Evolutionary conservation across 306 rosid species (phyloP).

Genomic region (Fagus crenata): DNA sequence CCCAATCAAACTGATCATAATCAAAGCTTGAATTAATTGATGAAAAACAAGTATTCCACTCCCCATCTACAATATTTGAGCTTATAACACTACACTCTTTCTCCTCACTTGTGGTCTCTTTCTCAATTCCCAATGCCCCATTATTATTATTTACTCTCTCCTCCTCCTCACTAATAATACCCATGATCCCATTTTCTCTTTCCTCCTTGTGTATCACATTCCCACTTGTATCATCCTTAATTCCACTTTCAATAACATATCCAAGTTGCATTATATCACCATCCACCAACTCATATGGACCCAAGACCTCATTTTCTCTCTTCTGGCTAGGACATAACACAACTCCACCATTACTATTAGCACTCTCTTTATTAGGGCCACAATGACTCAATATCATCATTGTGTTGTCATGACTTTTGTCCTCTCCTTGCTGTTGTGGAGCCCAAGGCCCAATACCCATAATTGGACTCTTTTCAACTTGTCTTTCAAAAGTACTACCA

Average conservation of each 20-base stretch:
- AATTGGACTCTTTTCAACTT: slow-evolving; percentile 27
- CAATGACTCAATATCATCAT: not conserved
- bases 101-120: slow-evolving; percentile 25
- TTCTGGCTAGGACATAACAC: slow-evolving; percentile 14
- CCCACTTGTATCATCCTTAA: slow-evolving; percentile 18
- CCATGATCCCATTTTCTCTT: slow-evolving; percentile 27
- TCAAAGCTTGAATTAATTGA: slow-evolving; percentile 44
- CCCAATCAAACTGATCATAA: slow-evolving; percentile 52
- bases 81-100: slow-evolving; percentile 33
- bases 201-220: slow-evolving; percentile 9
- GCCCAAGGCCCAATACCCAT: slow-evolving; percentile 13
- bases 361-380: not conserved
- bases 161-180: not conserved
- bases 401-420: too few species aligned
- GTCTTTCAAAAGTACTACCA: not conserved
- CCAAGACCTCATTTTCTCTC: slow-evolving; percentile 39
- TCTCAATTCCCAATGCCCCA: slow-evolving; percentile 9
- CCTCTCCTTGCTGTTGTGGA: not conserved
- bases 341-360: not conserved
- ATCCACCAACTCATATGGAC: slow-evolving; percentile 42
- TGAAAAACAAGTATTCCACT: slow-evolving; percentile 37
- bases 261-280: slow-evolving; percentile 43
- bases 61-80: slow-evolving; percentile 43
- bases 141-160: not conserved
- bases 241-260: slow-evolving; percentile 35